Evolutionary conservation across 2,329 filamentous ascomycete genomes (phyloP), one percentile per base, ranked within the genome.

Genomic region (Exophiala sp.): DNA sequence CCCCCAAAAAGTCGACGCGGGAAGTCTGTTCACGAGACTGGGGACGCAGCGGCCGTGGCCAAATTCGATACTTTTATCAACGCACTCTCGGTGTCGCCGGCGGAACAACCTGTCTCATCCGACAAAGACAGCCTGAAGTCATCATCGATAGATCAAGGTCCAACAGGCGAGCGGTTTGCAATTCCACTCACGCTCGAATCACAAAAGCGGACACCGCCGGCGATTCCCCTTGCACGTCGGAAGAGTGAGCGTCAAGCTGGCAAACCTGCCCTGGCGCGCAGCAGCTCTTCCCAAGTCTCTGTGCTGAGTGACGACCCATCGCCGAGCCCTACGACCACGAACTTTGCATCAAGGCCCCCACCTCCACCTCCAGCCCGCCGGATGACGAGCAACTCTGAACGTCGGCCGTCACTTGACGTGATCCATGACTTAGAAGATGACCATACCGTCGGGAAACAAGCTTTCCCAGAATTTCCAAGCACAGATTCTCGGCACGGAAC

Each of bases 1-100:
- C 86, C 87, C 5, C 88, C 88, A 9, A 89, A 81, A 65, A 90
- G 87, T 47, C 83, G 88, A 50, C 88, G 91, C 71, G 89, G 89
- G 3, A 91, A 87, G 69, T 78, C 85, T 14, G 87, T 92, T 60
- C 83, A 78, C 60, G 68, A 50, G 52, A 38, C 18, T 9, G 38
- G 24, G 6, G 47, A 57, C 40, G 45, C 36, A 21, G 57, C 48
- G 9, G 40, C 54, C n/a, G 50, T 49, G 9, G 35, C 52, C 35
- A 55, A 51, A 16, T 60, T 60, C 24, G 54, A 60, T 36, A 52
- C 32, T n/a, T 60, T 60, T 36, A 60, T 60, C 48, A 52, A 60
- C 24, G 55, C 57, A 10, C 54, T 60, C 18, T 47, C 57, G 20
- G 6, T 55, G 21, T 48, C 51, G 10, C 51, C 51, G 10, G 42